These are phyloP conservation scores for Singerocomus inundabilis DNA, from an alignment of 1,284 basidiomycete species.

Conservation along the genomic window DNA sequence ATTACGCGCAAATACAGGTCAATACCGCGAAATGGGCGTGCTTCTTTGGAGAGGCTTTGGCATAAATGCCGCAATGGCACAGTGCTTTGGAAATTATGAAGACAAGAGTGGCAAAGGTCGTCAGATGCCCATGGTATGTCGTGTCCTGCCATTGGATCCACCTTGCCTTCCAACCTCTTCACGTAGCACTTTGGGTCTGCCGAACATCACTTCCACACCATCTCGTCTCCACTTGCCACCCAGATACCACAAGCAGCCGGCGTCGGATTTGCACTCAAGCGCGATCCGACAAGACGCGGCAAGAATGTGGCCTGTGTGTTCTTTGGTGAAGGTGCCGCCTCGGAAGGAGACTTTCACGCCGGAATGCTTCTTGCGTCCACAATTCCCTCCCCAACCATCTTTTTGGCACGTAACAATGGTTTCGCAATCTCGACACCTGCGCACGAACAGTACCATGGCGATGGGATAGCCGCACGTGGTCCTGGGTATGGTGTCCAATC, in stretches of 20 bases:
- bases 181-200: constrained; percentile 83
- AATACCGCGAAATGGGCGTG: constrained; percentile 89
- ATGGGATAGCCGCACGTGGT: constrained; percentile 90
- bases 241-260: constrained; percentile 97
- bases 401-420: constrained; percentile 82
- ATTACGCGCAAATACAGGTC: constrained; percentile 47
- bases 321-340: constrained; percentile 85
- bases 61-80: constrained; percentile 75
- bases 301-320: constrained; percentile 85
- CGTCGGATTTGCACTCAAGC: constrained; percentile 85
- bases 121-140: constrained; percentile 81
- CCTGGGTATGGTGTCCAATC: constrained; percentile 94
- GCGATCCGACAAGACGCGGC: constrained; percentile 69
- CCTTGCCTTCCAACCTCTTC: constrained; percentile 6
- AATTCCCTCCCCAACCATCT: constrained; percentile 69
- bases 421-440: constrained; percentile 95
- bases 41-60: constrained; percentile 85
- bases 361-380: constrained; percentile 77
- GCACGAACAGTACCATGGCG: constrained; percentile 87
- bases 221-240: constrained; percentile 91
- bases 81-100: constrained; percentile 84
- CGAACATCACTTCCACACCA: constrained; percentile 87
- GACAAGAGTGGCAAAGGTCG: constrained; percentile 84
- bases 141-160: neutral
- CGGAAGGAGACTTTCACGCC: constrained; percentile 78